Base-by-base conservation (phyloP, 1,139 yeast species). In the Lodderomyces pseudojiufengensis region DNA sequence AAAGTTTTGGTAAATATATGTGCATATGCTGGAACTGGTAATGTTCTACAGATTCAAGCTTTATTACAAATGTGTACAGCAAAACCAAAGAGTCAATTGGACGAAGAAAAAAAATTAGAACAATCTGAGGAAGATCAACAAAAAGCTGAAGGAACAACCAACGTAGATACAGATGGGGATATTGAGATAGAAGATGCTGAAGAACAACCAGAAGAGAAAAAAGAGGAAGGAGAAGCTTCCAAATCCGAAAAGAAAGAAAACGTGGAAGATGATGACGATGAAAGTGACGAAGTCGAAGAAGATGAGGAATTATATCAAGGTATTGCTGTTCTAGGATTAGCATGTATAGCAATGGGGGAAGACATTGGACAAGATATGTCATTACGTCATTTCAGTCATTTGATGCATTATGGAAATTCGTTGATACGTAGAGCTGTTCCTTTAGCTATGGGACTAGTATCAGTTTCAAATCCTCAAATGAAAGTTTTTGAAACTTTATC, bases 281-380 rank as follows among this genome's bases (percentile, higher is more conserved):
- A 52, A 46, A 57, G 29, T 35, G 59, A 43, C 49, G 65, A 44
- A 42, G 60, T 41, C 27, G 61, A 48, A 26, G 80, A 75, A 38
- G 76, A 73, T 35, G 87, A 81, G 44, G 83, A 80, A 48, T 74
- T 82, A 40, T 77, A 78, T 52, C 88, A 88, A 54, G 95, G 90
- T 1, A 86, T 86, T 54, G 95, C 97, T 4, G 97, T 94, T 14
- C 72, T 94, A 37, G 98, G 98, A 42, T 76, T 94, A 49, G 98
- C 97, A 0, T 75, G 84, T 49, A 85, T 94, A 55, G 95, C 97
- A 20, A 83, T 94, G 87, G 98, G 99, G 44, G 99, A 94, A 61
- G 95, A 87, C 46, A 86, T 94, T 60, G 98, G 98, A 28, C 95
- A 85, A 59, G 97, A 92, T 51, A 94, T 94, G 98, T 83, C 94